Evolutionary conservation across 441 rosid species (phyloP).

Genomic region (Populus trichocarpa): DNA sequence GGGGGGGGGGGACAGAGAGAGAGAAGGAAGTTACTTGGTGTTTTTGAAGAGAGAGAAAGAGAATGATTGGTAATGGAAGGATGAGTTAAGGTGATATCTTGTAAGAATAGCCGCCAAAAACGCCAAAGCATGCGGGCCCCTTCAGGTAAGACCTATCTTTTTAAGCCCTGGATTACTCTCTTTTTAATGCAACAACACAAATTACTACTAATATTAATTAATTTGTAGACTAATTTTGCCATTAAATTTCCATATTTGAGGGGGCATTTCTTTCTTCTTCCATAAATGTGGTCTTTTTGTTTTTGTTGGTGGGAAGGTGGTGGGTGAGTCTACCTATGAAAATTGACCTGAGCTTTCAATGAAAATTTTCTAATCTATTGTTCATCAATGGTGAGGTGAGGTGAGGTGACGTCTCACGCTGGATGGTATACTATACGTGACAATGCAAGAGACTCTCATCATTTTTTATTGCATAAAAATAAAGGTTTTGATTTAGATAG

Average conservation of each 20-base stretch:
- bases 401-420: not conserved
- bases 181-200: not conserved
- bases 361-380: no score
- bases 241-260: not conserved
- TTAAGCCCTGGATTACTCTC: not conserved
- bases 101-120: constrained; percentile 42
- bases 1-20: not conserved
- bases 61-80: not conserved
- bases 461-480: no score
- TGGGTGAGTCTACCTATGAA: not conserved
- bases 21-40: not conserved
- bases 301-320: not conserved
- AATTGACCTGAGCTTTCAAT: no score
- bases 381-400: not conserved
- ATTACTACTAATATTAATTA: not conserved
- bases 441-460: no score
- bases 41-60: constrained; percentile 13
- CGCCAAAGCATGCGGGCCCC: constrained; percentile 38
- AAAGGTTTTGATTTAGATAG: not conserved
- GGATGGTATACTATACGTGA: no score
- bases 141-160: not conserved
- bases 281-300: not conserved
- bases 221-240: not conserved
- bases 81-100: not conserved
- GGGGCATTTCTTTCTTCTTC: not conserved